Conservation (phyloP, 2,329 filamentous ascomycete genomes). For the Exophiala xenobiotica region DNA sequence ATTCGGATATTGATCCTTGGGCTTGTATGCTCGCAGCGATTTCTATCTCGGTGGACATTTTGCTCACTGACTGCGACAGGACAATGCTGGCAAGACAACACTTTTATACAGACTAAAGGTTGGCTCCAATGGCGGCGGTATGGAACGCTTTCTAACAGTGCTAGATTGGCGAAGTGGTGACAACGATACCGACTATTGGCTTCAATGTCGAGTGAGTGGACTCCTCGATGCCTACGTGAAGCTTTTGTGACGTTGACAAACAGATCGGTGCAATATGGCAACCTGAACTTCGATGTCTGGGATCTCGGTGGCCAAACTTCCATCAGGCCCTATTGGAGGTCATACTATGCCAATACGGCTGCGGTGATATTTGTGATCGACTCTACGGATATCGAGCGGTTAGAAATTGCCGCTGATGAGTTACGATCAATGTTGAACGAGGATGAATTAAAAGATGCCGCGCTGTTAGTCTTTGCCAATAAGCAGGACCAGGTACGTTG, state of each 20-base stretch:
- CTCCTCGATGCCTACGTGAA: too few species aligned
- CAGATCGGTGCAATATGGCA: conserved; percentile 88
- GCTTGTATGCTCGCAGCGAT: conserved; percentile 61
- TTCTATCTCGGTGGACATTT: neutral
- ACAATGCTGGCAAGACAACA: conserved; percentile 98
- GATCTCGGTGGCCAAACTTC: conserved; percentile 98
- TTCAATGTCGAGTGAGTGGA: conserved; percentile 80
- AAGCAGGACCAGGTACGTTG: conserved; percentile 70
- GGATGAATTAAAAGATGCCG: conserved; percentile 90
- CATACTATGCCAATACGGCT: conserved; percentile 98
- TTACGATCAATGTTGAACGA: conserved; percentile 93
- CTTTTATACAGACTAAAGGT: conserved; percentile 95
- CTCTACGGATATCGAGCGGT: conserved; percentile 92
- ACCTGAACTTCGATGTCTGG: conserved; percentile 99
- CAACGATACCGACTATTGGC: conserved; percentile 97
- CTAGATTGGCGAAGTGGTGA: conserved; percentile 97
- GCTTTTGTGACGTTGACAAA: neutral
- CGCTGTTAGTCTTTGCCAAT: conserved; percentile 93
- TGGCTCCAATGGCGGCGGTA: conserved; percentile 20
- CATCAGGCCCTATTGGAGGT: conserved; percentile 97
- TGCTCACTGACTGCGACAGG: conserved; percentile 53
- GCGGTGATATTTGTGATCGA: conserved; percentile 99
- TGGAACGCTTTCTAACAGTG: conserved; percentile 16
- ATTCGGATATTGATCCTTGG: conserved; percentile 93
- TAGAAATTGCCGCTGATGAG: conserved; percentile 91